Percentiles rank a stretch among this genome's conserved stretches.
These are phyloP conservation scores for Rhizoclosmatium sp. DNA, from an alignment of 192 early-diverging fungal genomes.

Conservation along the genomic window DNA sequence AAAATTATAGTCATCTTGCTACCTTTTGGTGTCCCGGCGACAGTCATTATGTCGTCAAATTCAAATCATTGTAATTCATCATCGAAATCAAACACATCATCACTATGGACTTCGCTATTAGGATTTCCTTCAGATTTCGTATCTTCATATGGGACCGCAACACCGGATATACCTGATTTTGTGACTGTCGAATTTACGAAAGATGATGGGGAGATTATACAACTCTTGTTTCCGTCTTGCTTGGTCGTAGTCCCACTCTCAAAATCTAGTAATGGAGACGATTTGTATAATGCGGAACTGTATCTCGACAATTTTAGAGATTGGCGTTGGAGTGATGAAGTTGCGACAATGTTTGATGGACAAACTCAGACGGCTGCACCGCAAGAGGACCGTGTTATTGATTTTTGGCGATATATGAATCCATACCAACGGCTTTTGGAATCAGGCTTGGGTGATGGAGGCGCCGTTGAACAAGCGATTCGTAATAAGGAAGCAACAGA, in stretches of 20 bases:
- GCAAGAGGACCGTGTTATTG: neutral
- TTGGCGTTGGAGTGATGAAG: constrained; percentile 8
- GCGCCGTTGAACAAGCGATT: constrained; percentile 10
- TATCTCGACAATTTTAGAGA: constrained; percentile 14
- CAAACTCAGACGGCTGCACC: neutral
- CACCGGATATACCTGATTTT: neutral
- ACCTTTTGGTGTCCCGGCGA: constrained; percentile 4
- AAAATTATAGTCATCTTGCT: neutral
- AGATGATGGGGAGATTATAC: neutral
- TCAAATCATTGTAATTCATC: too few relatives aligned
- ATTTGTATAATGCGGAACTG: neutral
- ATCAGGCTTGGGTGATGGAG: constrained; percentile 15
- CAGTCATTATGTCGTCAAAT: neutral
- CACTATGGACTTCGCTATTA: constrained; percentile 4
- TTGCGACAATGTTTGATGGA: constrained; percentile 8
- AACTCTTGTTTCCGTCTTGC: neutral
- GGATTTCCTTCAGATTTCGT: constrained; percentile 4
- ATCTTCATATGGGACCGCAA: neutral
- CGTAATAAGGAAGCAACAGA: neutral
- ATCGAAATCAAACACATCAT: too few relatives aligned
- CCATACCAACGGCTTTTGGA: constrained; percentile 18
- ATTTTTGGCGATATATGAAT: constrained; percentile 29
- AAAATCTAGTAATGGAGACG: neutral
- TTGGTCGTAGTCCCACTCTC: neutral
- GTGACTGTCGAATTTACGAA: constrained; percentile 15